These are phyloP conservation scores for Alternaria dauci DNA, from an alignment of 2,329 filamentous ascomycete genomes.

Conservation along the genomic window DNA sequence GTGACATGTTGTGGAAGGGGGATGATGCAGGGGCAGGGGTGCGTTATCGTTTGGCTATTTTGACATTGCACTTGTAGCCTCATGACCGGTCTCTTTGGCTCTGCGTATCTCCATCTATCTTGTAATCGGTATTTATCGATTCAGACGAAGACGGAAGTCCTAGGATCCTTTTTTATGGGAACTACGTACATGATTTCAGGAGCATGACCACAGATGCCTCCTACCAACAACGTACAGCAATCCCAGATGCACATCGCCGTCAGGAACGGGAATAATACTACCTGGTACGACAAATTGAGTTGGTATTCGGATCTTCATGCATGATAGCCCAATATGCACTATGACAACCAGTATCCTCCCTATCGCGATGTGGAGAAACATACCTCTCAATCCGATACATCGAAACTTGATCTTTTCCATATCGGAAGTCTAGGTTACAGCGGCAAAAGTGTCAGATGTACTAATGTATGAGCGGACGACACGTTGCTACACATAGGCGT, in stretches of 20 bases:
- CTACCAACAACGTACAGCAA: neutral
- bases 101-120: neutral
- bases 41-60: neutral
- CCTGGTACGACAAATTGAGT: neutral
- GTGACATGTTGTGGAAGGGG: constrained; percentile 10
- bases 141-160: neutral
- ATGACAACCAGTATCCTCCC: neutral
- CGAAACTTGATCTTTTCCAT: neutral
- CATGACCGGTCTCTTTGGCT: neutral
- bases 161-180: neutral
- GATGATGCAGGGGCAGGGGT: neutral
- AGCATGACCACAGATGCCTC: neutral
- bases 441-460: neutral
- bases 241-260: neutral
- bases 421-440: neutral
- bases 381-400: neutral
- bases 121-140: neutral
- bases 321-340: neutral
- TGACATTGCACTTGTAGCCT: neutral
- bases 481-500: constrained; percentile 3
- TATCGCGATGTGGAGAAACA: neutral
- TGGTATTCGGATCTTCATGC: neutral
- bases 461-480: neutral
- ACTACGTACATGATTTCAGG: no score
- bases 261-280: neutral